phyloP scores from a whole-genome alignment of 805 yeast species.

The Candida silvicultrix region DNA sequence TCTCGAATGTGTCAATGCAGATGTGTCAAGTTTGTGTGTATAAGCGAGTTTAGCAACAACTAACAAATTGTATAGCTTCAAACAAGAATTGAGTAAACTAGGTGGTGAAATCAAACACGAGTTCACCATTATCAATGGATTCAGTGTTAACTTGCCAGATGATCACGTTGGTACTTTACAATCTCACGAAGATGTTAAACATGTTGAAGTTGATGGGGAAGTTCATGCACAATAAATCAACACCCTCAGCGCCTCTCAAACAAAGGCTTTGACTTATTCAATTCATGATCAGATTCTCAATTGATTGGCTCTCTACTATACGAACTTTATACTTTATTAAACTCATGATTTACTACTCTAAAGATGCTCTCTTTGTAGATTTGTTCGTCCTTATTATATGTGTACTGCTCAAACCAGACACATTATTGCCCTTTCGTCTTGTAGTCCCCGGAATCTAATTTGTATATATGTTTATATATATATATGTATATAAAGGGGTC shows the following conservation, averaged over 20 bases:
- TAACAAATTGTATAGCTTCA: conserved; percentile 35
- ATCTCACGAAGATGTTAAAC: conserved; percentile 44
- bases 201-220: conserved; percentile 63
- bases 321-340: no score
- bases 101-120: conserved; percentile 63
- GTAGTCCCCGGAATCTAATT: not conserved
- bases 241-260: not conserved
- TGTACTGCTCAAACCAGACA: not conserved
- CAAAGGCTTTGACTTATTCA: no score
- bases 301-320: no score
- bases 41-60: no score
- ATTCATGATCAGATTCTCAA: no score
- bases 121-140: conserved; percentile 61
- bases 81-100: conserved; percentile 38
- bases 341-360: no score
- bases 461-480: no score
- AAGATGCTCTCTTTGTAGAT: no score
- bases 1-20: no score
- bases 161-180: conserved; percentile 41
- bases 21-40: not conserved
- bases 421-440: not conserved
- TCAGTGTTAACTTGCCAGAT: conserved; percentile 47
- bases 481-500: not conserved
- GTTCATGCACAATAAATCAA: conserved; percentile 38
- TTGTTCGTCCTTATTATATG: no score